Conservation (phyloP, 202 grass and related monocot species). For the Panicum hallii region DNA sequence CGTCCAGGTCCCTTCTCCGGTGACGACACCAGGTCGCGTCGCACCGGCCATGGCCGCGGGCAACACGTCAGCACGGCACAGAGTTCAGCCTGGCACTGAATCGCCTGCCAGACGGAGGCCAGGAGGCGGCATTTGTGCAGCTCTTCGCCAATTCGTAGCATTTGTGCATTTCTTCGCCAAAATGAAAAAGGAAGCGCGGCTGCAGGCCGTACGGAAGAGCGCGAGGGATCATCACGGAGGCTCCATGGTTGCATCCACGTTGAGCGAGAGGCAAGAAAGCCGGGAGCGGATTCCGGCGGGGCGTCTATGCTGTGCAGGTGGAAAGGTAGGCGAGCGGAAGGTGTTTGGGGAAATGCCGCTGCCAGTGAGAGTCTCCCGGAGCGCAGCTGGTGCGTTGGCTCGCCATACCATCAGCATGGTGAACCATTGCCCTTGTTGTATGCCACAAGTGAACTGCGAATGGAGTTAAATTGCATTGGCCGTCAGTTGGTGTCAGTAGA, state of each 20-base stretch:
- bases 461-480: background rate
- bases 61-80: no score
- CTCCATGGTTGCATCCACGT: background rate
- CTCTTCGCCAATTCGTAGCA: no score
- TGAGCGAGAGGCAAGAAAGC: background rate
- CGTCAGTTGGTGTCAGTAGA: background rate
- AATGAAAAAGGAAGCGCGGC: background rate
- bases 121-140: no score
- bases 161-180: no score
- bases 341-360: constrained; percentile 16
- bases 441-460: background rate
- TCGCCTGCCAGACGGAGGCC: no score
- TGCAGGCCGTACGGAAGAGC: background rate
- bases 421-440: background rate
- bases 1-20: no score
- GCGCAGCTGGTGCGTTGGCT: background rate
- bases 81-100: no score
- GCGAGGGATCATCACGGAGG: background rate
- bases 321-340: no score
- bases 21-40: no score
- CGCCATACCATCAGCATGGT: background rate
- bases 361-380: background rate
- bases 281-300: background rate
- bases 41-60: no score
- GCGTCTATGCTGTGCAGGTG: background rate